phyloP scores from a whole-genome alignment of 805 yeast genomes.

The Wickerhamomyces canadensis region DNA sequence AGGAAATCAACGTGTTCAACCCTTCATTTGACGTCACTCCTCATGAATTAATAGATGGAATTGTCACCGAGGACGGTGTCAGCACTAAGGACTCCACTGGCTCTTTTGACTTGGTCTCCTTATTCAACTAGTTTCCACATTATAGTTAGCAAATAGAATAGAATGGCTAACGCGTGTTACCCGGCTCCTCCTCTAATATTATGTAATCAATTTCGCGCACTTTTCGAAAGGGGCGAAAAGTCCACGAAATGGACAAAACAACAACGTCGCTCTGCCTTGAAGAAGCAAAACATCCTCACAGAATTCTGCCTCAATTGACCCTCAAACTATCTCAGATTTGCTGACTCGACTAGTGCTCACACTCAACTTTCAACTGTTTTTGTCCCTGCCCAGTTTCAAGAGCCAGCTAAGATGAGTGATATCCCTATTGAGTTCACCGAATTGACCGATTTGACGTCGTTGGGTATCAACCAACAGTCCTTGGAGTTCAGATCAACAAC shows the following conservation, averaged over 20 bases:
- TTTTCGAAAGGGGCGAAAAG: slow-evolving; percentile 5
- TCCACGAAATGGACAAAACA: slow-evolving; percentile 2
- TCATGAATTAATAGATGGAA: slow-evolving; percentile 72
- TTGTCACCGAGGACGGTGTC: slow-evolving; percentile 76
- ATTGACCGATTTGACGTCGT: slow-evolving; percentile 77
- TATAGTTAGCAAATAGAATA: background rate
- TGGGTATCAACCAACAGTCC: slow-evolving; percentile 81
- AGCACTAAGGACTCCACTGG: slow-evolving; percentile 47
- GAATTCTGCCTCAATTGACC: background rate
- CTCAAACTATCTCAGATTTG: no score
- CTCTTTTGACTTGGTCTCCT: slow-evolving; percentile 36
- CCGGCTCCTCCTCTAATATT: background rate
- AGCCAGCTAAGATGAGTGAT: slow-evolving; percentile 39
- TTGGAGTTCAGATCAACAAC: slow-evolving; percentile 93
- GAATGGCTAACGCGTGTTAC: background rate
- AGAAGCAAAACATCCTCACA: background rate
- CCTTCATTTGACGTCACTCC: slow-evolving; percentile 97
- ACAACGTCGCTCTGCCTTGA: background rate
- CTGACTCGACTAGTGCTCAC: background rate
- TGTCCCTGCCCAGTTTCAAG: background rate
- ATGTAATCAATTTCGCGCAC: no score
- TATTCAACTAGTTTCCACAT: no score
- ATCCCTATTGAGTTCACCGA: slow-evolving; percentile 97
- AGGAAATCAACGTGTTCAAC: slow-evolving; percentile 84
- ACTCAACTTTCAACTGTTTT: background rate